Base-by-base conservation (phyloP, 1,139 yeast genomes). In the Taiozyma sp. region DNA sequence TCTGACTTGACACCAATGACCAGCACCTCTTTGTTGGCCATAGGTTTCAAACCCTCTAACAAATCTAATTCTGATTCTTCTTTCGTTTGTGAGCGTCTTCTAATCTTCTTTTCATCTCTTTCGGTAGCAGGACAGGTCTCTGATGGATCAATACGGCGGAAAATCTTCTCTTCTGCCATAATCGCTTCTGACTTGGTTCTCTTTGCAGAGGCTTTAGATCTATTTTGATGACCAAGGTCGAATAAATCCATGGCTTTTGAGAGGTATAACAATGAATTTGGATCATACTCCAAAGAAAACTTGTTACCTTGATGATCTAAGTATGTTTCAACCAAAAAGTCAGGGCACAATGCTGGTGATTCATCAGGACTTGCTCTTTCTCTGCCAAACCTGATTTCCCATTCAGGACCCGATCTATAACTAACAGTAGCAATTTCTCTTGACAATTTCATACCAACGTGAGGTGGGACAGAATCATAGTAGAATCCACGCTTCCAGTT, bases 161-260 rank as follows among this genome's bases (percentile, higher is more conserved):
- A 57, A 9, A 53, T 51, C 11, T 57, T 61, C 7, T 65, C 16
- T 51, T 54, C 10, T 53, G 59, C 48, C 62, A 49, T 32, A 9
- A 51, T 46, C 40, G 53, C 59, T 57, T 72, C 74, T 6, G 80
- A 70, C 46, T 65, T 69, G 8, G 49, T 41, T 58, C 85, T 70
- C 34, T 72, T 75, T 4, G 58, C 56, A 1, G 53, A 47, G 6
- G 88, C 83, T 48, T 68, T 70, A 2, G 62, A 50, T 54, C 83
- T 71, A 55, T 78, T 77, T 11, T 63, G 62, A 3, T 57, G 56
- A n/a, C 96, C 87, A 62, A 90, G 71, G 64, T 90, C 97, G 68
- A 91, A 91, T 62, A 90, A 70, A 66, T 90, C 98, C 98, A 91
- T 90, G 0, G 97, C 96, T 66, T 91, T 90, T 56, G 91, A 87